Evolutionary conservation across 176 grass and related monocot genomes (phyloP), one percentile per base, ranked within the genome.

Genomic region (Musa schizocarpa): DNA sequence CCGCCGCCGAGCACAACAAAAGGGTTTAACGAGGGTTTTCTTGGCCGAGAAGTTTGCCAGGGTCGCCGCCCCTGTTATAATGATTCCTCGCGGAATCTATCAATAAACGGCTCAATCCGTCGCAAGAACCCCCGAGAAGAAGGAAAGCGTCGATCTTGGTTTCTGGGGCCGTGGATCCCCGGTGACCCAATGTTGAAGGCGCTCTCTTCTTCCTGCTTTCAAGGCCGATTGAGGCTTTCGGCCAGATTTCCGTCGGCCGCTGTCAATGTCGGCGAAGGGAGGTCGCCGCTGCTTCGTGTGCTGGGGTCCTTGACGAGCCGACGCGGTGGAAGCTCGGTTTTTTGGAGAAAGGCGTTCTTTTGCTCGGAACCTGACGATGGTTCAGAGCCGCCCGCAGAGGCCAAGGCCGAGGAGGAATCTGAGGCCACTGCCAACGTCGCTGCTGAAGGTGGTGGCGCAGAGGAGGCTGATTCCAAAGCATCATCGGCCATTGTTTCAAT

Each of bases 401-500:
- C 48, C 8, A 70, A 70, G 68, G 43, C 16, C 0, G 68, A 2
- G 43, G 68, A 70, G 13, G 68, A 70, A 70, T 14, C 19, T 21
- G 68, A 70, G 48, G 68, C 48, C 48, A 20, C 51, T 21, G 68
- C 13, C 4, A 9, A 29, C 34, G 11, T 11, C 12, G 17, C 14
- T 50, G 68, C 68, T 51, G 68, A 59, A 58, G 54, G 54, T 5
- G 54, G 54, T 9, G 14, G 13, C 24, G 12, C 55, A 43, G 73
- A 75, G 54, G 25, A 61, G 22, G 54, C 54, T 29, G 73, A 75
- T 21, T 59, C 73, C 10, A 75, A 75, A 24, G 53, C 53, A 29
- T 58, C 72, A 8, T 74, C 72, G 17, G 73, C 54, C 12, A 75
- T 75, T 58, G 26, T 75, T 58, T 56, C 73, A 6, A 75, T 11